Conservation (phyloP, 495 filamentous ascomycete species). For the Penicillium lagena region DNA sequence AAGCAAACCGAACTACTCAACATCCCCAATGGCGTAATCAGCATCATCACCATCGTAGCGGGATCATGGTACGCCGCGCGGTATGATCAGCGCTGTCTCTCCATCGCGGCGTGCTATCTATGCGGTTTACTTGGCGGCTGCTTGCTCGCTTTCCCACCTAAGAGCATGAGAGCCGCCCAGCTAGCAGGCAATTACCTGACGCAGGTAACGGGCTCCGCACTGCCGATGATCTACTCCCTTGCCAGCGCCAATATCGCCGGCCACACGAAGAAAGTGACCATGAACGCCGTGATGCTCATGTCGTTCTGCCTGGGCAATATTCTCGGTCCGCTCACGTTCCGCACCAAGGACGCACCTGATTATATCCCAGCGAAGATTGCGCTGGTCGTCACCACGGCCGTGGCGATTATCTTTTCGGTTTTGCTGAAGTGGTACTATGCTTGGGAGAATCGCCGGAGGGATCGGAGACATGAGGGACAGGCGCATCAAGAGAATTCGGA, state of each 20-base stretch:
- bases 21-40: slow-evolving; percentile 55
- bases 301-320: slow-evolving; percentile 59
- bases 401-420: slow-evolving; percentile 27
- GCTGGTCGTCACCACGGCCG: slow-evolving; percentile 41
- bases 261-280: slow-evolving; percentile 48
- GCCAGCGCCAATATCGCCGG: slow-evolving; percentile 39
- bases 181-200: slow-evolving; percentile 35
- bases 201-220: slow-evolving; percentile 29
- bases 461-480: slow-evolving; percentile 9
- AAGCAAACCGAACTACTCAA: slow-evolving; percentile 53
- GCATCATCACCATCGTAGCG: slow-evolving; percentile 47
- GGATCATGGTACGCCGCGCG: slow-evolving; percentile 34
- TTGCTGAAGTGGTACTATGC: slow-evolving; percentile 36
- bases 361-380: slow-evolving; percentile 60
- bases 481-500: slow-evolving; percentile 17
- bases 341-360: slow-evolving; percentile 27
- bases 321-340: slow-evolving; percentile 49
- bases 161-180: slow-evolving; percentile 22
- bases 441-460: slow-evolving; percentile 38
- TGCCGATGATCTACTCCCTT: slow-evolving; percentile 37
- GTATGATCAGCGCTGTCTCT: slow-evolving; percentile 45
- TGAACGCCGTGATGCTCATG: slow-evolving; percentile 49
- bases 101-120: slow-evolving; percentile 26
- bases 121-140: slow-evolving; percentile 47
- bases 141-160: slow-evolving; percentile 51